A percentile compares a stretch with the other conserved stretches of the same genome.
Conservation (phyloP, 1,284 basidiomycete genomes). For the Meira miltonrushii region DNA sequence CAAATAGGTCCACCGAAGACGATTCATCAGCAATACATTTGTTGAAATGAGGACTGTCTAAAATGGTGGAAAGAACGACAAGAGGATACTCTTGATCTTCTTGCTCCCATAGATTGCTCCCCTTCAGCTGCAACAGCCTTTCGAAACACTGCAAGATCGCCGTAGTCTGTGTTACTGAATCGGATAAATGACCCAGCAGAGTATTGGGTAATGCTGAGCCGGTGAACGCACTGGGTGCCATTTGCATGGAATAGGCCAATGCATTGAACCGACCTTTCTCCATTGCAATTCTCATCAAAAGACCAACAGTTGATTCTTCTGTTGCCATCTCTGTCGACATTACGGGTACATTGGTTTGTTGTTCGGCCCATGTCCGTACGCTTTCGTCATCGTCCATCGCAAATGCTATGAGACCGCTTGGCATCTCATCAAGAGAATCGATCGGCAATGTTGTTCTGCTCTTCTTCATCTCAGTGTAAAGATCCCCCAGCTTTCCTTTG, state of each 20-base stretch:
- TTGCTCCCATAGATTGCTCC: conserved; percentile 22
- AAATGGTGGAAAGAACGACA: conserved; percentile 32
- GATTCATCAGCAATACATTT: neutral
- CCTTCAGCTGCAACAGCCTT: conserved; percentile 10
- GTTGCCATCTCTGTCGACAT: conserved; percentile 1
- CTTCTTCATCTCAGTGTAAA: conserved; percentile 10
- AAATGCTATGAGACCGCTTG: conserved; percentile 25
- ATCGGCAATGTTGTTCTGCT: conserved; percentile 22
- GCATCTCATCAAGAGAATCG: conserved; percentile 22
- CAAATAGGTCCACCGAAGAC: neutral
- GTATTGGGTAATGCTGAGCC: conserved; percentile 1
- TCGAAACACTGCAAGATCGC: conserved; percentile 5
- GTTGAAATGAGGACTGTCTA: conserved; percentile 31
- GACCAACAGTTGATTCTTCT: neutral
- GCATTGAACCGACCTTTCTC: neutral
- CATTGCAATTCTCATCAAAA: neutral
- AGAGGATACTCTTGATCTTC: conserved; percentile 23
- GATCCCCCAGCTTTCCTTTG: too few relatives aligned
- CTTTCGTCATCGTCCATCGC: conserved; percentile 23
- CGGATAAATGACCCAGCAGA: conserved; percentile 11
- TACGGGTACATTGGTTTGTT: conserved; percentile 10
- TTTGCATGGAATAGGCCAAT: neutral
- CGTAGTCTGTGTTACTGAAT: neutral
- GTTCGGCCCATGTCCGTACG: conserved; percentile 22
- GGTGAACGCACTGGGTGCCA: neutral